Evolutionary conservation across 2,329 filamentous ascomycete species (phyloP).

Genomic region (Atkinsonella texensis): DNA sequence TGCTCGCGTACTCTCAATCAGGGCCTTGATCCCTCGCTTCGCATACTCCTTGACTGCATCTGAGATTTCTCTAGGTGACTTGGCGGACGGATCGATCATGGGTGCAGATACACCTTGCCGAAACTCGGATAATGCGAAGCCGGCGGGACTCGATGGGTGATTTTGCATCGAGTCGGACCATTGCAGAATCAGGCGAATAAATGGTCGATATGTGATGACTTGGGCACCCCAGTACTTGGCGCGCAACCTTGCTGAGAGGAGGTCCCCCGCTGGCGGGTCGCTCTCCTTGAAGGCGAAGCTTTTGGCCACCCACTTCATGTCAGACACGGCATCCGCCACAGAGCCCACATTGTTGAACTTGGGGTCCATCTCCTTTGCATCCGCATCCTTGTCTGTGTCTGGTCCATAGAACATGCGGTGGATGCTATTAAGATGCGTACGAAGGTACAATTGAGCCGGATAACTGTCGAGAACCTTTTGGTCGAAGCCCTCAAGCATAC

Average conservation of each 20-base stretch:
- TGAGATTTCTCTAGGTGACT: conserved; percentile 27
- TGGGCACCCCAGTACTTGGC: conserved; percentile 92
- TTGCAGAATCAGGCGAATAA: conserved; percentile 47
- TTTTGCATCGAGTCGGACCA: conserved; percentile 26
- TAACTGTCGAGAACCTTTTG: conserved; percentile 46
- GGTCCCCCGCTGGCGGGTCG: conserved; percentile 61
- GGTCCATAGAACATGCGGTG: conserved; percentile 44
- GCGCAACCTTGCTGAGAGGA: conserved; percentile 71
- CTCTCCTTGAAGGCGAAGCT: conserved; percentile 48
- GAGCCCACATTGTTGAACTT: conserved; percentile 35
- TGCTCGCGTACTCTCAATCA: conserved; percentile 74
- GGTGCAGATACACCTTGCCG: conserved; percentile 25
- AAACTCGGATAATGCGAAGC: conserved; percentile 22
- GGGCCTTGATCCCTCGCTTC: conserved; percentile 53
- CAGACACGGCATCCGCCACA: conserved; percentile 30
- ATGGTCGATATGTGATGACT: conserved; percentile 79
- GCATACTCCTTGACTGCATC: conserved; percentile 41
- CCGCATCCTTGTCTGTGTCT: conserved; percentile 19
- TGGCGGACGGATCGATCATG: conserved; percentile 24
- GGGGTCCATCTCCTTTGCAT: conserved; percentile 14
- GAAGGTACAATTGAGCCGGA: conserved; percentile 49
- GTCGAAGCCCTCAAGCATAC: conserved; percentile 29
- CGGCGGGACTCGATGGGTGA: conserved; percentile 22
- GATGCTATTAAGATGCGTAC: conserved; percentile 52
- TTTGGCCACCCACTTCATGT: conserved; percentile 34